phyloP scores from a whole-genome alignment of 768 basidiomycete species.

The Guyanaporus albipodus region DNA sequence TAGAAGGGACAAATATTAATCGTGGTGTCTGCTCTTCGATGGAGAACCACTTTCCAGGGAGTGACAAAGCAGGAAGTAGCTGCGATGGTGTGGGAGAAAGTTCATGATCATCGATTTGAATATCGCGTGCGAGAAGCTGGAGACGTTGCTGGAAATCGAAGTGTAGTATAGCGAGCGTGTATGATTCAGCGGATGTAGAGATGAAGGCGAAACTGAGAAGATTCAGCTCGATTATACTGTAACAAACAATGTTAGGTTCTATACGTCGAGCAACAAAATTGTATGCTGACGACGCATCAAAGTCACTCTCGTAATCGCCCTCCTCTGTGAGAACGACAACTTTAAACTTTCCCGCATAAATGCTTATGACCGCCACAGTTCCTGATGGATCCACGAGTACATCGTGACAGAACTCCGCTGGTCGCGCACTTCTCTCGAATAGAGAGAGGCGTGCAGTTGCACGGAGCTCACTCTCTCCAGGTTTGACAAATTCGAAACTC shows the following conservation, averaged over 20 bases:
- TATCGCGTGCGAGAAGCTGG: slow-evolving; percentile 60
- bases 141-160: slow-evolving; percentile 57
- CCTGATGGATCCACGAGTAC: slow-evolving; percentile 65
- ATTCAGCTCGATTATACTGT: slow-evolving; percentile 63
- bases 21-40: slow-evolving; percentile 37
- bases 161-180: slow-evolving; percentile 63
- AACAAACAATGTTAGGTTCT: slow-evolving; percentile 4
- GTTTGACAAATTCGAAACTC: slow-evolving; percentile 40
- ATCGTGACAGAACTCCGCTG: slow-evolving; percentile 69
- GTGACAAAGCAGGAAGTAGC: slow-evolving; percentile 48
- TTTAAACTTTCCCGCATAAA: slow-evolving; percentile 69
- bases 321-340: slow-evolving; percentile 50
- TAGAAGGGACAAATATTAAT: slow-evolving; percentile 36
- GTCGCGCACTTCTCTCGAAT: slow-evolving; percentile 52
- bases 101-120: slow-evolving; percentile 41
- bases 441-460: slow-evolving; percentile 48
- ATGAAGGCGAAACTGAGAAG: slow-evolving; percentile 67
- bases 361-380: slow-evolving; percentile 54
- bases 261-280: neutral
- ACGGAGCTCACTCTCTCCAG: slow-evolving; percentile 32
- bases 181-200: slow-evolving; percentile 35
- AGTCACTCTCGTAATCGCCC: slow-evolving; percentile 52
- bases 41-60: slow-evolving; percentile 46
- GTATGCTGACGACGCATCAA: slow-evolving; percentile 57
- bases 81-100: slow-evolving; percentile 49